A percentile compares a stretch with the other conserved stretches of the same genome.
phyloP scores from a whole-genome alignment of 257 asterid genomes.

The Ligustrum vulgare region DNA sequence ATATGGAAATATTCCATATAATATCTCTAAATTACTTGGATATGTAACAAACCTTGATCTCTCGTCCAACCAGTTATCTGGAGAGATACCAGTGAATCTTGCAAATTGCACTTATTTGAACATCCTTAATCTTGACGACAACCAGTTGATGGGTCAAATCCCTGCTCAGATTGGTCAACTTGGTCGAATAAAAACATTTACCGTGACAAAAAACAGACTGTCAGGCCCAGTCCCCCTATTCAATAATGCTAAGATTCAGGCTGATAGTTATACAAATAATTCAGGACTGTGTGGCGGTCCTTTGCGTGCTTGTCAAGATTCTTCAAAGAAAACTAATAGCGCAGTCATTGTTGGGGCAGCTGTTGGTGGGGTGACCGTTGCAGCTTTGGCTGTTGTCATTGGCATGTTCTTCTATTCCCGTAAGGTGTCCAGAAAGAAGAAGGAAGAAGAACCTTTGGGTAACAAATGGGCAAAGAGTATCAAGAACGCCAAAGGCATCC shows the following conservation, averaged over 20 bases:
- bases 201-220: constrained; percentile 37
- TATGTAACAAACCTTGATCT: constrained; percentile 59
- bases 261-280: constrained; percentile 37
- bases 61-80: constrained; percentile 67
- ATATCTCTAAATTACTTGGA: constrained; percentile 47
- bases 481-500: too few species aligned
- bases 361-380: constrained; percentile 42
- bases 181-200: constrained; percentile 37
- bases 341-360: constrained; percentile 39
- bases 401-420: constrained; percentile 30
- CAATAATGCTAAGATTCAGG: constrained; percentile 15
- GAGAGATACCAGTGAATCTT: constrained; percentile 57
- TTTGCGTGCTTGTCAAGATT: constrained; percentile 27
- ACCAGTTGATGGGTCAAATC: constrained; percentile 51
- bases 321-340: constrained; percentile 20
- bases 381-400: constrained; percentile 32
- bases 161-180: constrained; percentile 44
- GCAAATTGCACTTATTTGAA: constrained; percentile 64
- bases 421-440: constrained; percentile 38
- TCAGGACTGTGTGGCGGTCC: constrained; percentile 46
- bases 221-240: constrained; percentile 41
- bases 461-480: too few species aligned
- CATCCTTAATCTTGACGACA: constrained; percentile 52
- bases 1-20: constrained; percentile 49
- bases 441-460: constrained; percentile 47